Conservation (phyloP, 495 filamentous ascomycete genomes). For the Ramalina peruviana region DNA sequence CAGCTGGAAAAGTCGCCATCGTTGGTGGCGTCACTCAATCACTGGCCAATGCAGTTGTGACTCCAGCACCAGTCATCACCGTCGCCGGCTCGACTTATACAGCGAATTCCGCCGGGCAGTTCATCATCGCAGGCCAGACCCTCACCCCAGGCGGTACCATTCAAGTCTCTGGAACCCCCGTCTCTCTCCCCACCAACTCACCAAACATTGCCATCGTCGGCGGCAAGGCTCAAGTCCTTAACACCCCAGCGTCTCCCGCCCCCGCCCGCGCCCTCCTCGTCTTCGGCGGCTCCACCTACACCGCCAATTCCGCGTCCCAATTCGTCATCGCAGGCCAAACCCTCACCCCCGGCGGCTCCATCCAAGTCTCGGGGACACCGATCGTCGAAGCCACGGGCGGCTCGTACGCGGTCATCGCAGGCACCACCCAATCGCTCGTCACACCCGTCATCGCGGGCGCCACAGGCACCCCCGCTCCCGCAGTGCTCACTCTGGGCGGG, state of each 20-base stretch:
- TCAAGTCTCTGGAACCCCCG: neutral
- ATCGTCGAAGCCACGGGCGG: constrained; percentile 1
- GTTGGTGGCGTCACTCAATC: neutral
- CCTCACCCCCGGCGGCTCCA: constrained; percentile 5
- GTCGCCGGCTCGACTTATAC: neutral
- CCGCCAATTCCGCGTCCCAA: neutral
- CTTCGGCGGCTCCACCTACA: constrained; percentile 3
- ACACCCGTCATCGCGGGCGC: neutral
- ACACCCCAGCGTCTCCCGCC: too few relatives aligned
- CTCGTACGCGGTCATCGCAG: constrained; percentile 1
- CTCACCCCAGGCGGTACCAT: constrained; percentile 3
- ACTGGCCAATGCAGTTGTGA: neutral
- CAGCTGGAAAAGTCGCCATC: neutral
- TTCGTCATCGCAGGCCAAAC: constrained; percentile 10
- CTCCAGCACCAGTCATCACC: neutral
- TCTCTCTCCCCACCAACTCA: constrained; percentile 3
- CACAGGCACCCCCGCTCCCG: neutral
- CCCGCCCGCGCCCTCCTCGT: neutral
- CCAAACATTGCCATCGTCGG: neutral
- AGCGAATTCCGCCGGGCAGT: neutral
- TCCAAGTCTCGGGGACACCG: constrained; percentile 1
- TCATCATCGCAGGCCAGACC: constrained; percentile 7
- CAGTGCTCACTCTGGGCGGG: neutral
- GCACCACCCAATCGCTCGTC: neutral
- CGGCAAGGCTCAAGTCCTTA: neutral